Conservation (phyloP, 805 yeast genomes). For the Maudiozyma pseudohumilis region DNA sequence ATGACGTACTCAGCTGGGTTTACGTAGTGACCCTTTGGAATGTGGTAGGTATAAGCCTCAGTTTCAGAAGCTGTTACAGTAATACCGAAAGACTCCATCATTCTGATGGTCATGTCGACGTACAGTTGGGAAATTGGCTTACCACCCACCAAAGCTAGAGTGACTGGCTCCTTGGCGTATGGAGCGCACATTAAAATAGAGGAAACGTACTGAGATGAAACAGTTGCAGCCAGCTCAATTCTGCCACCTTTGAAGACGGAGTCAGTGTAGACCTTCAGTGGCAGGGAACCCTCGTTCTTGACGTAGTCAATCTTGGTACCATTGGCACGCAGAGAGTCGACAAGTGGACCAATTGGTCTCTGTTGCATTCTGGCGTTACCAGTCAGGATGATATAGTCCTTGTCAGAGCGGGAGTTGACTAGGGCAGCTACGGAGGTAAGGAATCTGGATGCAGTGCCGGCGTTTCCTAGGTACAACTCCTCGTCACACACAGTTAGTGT, state of each 20-base stretch:
- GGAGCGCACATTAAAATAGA: slow-evolving; percentile 97
- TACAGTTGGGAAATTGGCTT: slow-evolving; percentile 93
- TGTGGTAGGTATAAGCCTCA: slow-evolving; percentile 77
- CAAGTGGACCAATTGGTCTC: slow-evolving; percentile 93
- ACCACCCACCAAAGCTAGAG: slow-evolving; percentile 84
- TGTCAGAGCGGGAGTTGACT: slow-evolving; percentile 40
- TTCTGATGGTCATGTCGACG: slow-evolving; percentile 92
- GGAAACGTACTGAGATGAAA: slow-evolving; percentile 95
- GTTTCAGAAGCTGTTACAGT: slow-evolving; percentile 56
- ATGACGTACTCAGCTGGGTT: slow-evolving; percentile 82
- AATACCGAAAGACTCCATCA: slow-evolving; percentile 90
- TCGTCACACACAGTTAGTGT: slow-evolving; percentile 50
- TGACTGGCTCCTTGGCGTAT: slow-evolving; percentile 80
- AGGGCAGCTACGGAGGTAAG: slow-evolving; percentile 87
- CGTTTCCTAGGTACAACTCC: slow-evolving; percentile 84
- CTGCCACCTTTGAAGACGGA: slow-evolving; percentile 77
- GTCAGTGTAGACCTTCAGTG: slow-evolving; percentile 63
- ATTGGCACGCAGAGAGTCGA: slow-evolving; percentile 75
- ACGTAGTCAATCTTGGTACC: slow-evolving; percentile 69
- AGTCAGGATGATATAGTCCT: slow-evolving; percentile 54
- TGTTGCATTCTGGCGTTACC: slow-evolving; percentile 97
- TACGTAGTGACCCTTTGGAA: slow-evolving; percentile 71
- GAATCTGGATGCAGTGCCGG: slow-evolving; percentile 96
- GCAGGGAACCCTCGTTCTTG: slow-evolving; percentile 74
- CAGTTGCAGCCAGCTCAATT: slow-evolving; percentile 89